Evolutionary conservation across 2,329 filamentous ascomycete genomes (phyloP), one percentile per base, ranked within the genome.

Genomic region (Calonectria fujianensis): DNA sequence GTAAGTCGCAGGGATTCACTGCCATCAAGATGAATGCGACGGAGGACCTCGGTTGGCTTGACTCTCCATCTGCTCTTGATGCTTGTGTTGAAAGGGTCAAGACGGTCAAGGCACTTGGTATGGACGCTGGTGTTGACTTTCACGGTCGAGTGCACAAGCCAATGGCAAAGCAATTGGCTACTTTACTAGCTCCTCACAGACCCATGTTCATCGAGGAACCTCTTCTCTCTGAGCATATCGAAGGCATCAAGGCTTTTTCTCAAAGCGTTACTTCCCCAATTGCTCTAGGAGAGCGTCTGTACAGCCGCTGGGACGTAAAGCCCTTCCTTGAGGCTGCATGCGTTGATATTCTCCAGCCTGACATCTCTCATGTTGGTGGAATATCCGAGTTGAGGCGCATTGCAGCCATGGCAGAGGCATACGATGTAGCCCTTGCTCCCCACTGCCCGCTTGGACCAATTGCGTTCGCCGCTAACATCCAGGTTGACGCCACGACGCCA

Each of bases 1-100:
- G 91, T 6, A 88, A 90, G 78, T 85, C 86, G 14, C 92, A 94
- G 82, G 93, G 93, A 0, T 92, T 94, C 81, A 91, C 86, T 3
- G 88, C 90, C 5, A 90, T 95, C 69, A 96, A 96, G 82, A 96
- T 96, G 94, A 95, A 96, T 81, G 94, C 90, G 8, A 96, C 94
- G 0, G 93, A 94, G 80, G 94, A 95, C 75, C 84, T 95, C 1
- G 92, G 91, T 77, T 96, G 94, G 94, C 87, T 96, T 0, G 94
- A 96, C 83, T 93, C 93, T 1, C 94, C 94, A 0, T 86, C 88
- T 0, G 88, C 88, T 0, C 87, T 96, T 0, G 88, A 93, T 57
- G 86, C 89, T 7, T 92, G 90, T 57, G 91, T 95, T 3, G 90
- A 94, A 73, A 89, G 94, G 2, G 86, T 96, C 16, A 92, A 93